Evolutionary conservation across 2,329 filamentous ascomycete genomes (phyloP).

Genomic region (Teratosphaeria gauchensis): DNA sequence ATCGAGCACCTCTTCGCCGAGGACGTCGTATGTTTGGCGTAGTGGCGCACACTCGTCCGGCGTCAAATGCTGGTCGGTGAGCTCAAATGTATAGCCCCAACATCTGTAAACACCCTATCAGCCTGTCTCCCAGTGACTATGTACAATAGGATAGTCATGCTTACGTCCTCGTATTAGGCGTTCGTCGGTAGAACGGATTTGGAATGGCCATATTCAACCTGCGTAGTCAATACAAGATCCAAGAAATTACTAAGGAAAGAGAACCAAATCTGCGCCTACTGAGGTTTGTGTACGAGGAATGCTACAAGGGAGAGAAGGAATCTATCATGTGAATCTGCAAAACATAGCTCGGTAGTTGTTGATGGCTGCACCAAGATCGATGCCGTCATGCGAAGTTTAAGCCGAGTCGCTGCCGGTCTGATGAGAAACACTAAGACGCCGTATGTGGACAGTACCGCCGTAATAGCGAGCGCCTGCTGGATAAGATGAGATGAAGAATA

Average conservation of each 20-base stretch:
- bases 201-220: conserved; percentile 31
- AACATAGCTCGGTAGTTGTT: not conserved
- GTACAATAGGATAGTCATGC: conserved; percentile 7
- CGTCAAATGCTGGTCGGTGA: conserved; percentile 55
- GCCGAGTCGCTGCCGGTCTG: not conserved
- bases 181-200: conserved; percentile 33
- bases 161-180: conserved; percentile 35
- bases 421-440: not conserved
- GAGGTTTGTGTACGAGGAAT: not conserved
- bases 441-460: not conserved
- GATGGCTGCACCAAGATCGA: not conserved
- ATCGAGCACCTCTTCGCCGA: conserved; percentile 57
- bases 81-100: conserved; percentile 62
- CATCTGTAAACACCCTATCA: conserved; percentile 25
- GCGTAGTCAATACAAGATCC: not conserved
- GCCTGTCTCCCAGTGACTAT: not conserved
- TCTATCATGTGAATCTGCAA: not conserved
- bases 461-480: not conserved
- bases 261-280: not conserved
- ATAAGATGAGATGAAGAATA: not conserved
- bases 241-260: not conserved
- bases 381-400: not conserved
- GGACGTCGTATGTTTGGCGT: conserved; percentile 57
- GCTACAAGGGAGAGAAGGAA: not conserved
- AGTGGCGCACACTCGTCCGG: conserved; percentile 49